These are phyloP conservation scores for Tetratostichococcus sp. DNA, from an alignment of 139 green algal species.

Conservation along the genomic window DNA sequence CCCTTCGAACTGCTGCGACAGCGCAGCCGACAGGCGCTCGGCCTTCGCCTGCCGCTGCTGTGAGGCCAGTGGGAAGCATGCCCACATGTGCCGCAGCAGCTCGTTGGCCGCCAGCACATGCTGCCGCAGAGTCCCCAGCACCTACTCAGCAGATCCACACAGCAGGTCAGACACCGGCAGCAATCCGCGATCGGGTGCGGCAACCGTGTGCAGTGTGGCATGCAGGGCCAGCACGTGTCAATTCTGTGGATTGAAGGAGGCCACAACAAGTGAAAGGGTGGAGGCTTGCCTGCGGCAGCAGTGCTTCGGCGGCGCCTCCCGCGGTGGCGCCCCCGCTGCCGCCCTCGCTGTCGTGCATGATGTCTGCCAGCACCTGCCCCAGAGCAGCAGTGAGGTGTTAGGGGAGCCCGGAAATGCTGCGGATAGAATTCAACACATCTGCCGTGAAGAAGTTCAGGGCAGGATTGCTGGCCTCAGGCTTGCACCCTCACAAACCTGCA, in stretches of 20 bases:
- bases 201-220: neutral
- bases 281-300: neutral
- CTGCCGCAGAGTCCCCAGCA: constrained; percentile 28
- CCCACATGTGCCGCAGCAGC: constrained; percentile 75
- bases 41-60: constrained; percentile 32
- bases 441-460: no score
- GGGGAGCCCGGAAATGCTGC: no score
- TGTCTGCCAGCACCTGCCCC: constrained; percentile 1
- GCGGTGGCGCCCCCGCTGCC: neutral
- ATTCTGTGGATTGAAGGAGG: no score
- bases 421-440: no score
- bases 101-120: constrained; percentile 58
- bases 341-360: neutral
- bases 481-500: neutral
- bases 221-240: no score
- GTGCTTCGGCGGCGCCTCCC: neutral
- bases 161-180: no score
- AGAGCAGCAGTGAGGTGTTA: no score
- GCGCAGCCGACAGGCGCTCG: constrained; percentile 21
- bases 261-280: no score
- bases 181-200: no score
- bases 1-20: constrained; percentile 33
- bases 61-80: constrained; percentile 33
- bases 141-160: neutral
- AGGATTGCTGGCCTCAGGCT: no score